phyloP scores from a whole-genome alignment of 352 stramenopile species.

The Phytopythium kandeliae region DNA sequence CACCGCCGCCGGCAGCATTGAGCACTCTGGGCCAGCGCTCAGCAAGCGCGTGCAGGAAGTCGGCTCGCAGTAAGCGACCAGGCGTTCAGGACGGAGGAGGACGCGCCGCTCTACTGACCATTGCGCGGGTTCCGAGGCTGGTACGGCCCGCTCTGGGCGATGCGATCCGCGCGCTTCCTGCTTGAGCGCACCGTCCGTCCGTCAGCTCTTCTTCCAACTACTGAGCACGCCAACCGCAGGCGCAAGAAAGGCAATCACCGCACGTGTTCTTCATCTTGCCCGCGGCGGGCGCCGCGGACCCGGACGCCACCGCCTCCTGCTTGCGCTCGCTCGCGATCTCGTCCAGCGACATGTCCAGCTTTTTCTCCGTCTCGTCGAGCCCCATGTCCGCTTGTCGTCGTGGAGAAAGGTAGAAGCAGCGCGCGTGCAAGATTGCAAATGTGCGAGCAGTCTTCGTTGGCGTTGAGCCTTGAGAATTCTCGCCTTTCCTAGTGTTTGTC shows the following conservation, averaged over 20 bases:
- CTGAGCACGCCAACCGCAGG: too few relatives aligned
- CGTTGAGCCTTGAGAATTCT: too few relatives aligned
- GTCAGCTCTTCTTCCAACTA: constrained; percentile 11
- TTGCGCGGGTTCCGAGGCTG: constrained; percentile 18
- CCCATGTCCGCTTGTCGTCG: too few relatives aligned
- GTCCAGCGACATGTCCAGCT: constrained; percentile 68
- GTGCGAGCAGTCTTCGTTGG: too few relatives aligned
- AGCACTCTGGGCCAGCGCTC: not conserved
- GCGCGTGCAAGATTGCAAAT: too few relatives aligned
- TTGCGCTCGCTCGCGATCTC: constrained; percentile 57
- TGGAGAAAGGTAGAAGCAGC: too few relatives aligned
- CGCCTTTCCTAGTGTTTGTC: too few relatives aligned
- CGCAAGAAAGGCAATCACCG: constrained; percentile 11
- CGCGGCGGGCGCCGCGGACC: constrained; percentile 1
- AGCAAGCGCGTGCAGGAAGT: not conserved
- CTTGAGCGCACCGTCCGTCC: constrained; percentile 10
- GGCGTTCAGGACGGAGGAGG: too few relatives aligned
- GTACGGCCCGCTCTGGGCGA: constrained; percentile 56
- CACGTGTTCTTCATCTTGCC: constrained; percentile 58
- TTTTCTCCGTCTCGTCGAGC: constrained; percentile 52
- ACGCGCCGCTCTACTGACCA: constrained; percentile 9
- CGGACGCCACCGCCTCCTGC: constrained; percentile 8
- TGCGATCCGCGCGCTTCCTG: constrained; percentile 60
- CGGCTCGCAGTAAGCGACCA: too few relatives aligned
- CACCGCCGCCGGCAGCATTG: not conserved